Base-by-base conservation (phyloP, 2,329 filamentous ascomycete species). In the Exophiala aquamarina region DNA sequence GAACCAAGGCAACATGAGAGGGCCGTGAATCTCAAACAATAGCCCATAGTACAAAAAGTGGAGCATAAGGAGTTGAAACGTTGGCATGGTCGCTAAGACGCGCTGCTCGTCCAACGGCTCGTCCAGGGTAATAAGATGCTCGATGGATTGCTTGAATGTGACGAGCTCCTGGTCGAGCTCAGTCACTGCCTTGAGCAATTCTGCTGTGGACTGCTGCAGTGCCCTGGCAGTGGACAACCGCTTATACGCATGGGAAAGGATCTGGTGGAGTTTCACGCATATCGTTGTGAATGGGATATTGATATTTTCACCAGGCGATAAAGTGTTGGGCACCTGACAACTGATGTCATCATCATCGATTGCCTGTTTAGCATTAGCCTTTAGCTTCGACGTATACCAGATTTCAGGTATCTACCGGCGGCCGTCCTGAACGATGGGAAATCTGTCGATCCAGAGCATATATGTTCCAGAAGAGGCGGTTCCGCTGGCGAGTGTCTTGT, bases 261-360 rank as follows among this genome's bases (percentile, higher is more conserved):
- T 19, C 28, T 20, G 35, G 17, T 21, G 14, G 6, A 47, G 35
- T 34, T 29, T 41, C 23, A 47, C 41, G 14, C 29, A 23, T 3
- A 37, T 41, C 20, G 18, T 32, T 14, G 21, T 33, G 19, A 28
- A 40, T 19, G 23, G 13, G 28, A 47, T 19, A 19, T 41, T 35
- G 11, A 40, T 28, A 19, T 20, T 17, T 20, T 36, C 32, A 11
- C 21, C 36, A 20, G 26, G 29, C 7, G n/a, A n/a, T n/a, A n/a
- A n/a, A n/a, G n/a, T n/a, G n/a, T 19, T 40, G 11, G 37, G 44
- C 15, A 35, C 29, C 28, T 41, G 23, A 18, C 44, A 47, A 19
- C 23, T 47, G 35, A 47, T 31, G 14, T 47, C 44, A 15, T 47
- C 28, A 19, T 47, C 44, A 17, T 45, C 42, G 14, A 47, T 47